Evolutionary conservation across 1,284 basidiomycete genomes (phyloP).

Genomic region (Fistulina hepatica): DNA sequence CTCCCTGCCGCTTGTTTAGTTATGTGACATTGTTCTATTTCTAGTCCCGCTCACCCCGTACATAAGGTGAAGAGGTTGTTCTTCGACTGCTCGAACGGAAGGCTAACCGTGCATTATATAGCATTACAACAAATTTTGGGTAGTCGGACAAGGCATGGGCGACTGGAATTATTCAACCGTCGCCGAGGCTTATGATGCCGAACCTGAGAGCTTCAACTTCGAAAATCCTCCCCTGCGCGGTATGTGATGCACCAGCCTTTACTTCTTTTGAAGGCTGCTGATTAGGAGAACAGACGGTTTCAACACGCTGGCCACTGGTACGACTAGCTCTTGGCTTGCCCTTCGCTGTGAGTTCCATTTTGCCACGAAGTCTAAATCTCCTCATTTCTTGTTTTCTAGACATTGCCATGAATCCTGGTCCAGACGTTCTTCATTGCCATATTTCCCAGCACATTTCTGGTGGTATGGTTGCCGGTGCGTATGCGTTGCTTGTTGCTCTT

Average conservation of each 20-base stretch:
- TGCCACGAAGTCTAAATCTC: background rate
- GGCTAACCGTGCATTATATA: no score
- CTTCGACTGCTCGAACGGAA: no score
- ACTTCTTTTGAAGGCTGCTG: background rate
- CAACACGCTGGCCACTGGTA: slow-evolving; percentile 5
- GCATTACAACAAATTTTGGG: slow-evolving; percentile 9
- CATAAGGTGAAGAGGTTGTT: no score
- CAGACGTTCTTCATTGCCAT: slow-evolving; percentile 4
- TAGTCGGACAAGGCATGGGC: slow-evolving; percentile 4
- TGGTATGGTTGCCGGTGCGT: slow-evolving; percentile 1
- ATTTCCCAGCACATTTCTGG: slow-evolving; percentile 3
- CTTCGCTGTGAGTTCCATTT: slow-evolving; percentile 1
- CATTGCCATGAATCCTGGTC: slow-evolving; percentile 1
- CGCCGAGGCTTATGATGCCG: slow-evolving; percentile 3
- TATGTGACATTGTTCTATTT: background rate
- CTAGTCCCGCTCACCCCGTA: slow-evolving; percentile 7
- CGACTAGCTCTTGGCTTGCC: slow-evolving; percentile 1
- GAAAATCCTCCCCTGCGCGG: slow-evolving; percentile 8
- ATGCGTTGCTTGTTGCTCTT: background rate
- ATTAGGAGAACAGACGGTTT: slow-evolving; percentile 1
- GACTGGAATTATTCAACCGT: slow-evolving; percentile 6
- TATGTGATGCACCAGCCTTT: background rate
- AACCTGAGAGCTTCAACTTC: slow-evolving; percentile 9
- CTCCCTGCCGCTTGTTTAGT: background rate
- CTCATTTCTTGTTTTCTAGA: background rate